A percentile compares a stretch with the other conserved stretches of the same genome.
These are phyloP conservation scores for Botrytis medusae DNA, from an alignment of 2,329 filamentous ascomycete species.

Conservation along the genomic window DNA sequence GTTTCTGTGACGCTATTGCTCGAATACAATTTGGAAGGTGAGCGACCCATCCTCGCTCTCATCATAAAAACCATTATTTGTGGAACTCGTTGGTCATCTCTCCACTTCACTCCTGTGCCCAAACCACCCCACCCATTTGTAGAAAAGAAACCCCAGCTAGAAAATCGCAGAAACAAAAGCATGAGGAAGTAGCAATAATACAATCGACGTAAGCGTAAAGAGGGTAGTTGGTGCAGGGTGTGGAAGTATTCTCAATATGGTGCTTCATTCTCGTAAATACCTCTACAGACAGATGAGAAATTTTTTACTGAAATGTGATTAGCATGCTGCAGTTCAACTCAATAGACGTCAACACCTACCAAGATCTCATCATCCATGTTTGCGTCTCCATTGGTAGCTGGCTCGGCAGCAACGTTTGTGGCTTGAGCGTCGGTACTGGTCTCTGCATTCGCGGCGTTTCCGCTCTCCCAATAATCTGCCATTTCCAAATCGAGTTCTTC, in stretches of 20 bases:
- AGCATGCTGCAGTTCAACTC: not conserved
- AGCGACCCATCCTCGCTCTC: conserved; percentile 13
- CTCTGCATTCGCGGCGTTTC: conserved; percentile 48
- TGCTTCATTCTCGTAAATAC: not conserved
- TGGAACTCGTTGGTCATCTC: conserved; percentile 3
- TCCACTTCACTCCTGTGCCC: conserved; percentile 1
- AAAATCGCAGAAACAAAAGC: conserved; percentile 15
- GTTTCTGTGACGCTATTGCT: conserved; percentile 11
- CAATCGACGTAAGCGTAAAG: conserved; percentile 19
- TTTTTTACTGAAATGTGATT: not conserved
- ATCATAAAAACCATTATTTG: conserved; percentile 19
- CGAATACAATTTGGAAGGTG: conserved; percentile 18
- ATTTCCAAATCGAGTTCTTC: conserved; percentile 98
- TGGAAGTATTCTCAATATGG: not conserved
- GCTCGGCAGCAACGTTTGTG: conserved; percentile 45
- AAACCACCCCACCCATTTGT: not conserved
- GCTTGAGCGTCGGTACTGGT: conserved; percentile 51
- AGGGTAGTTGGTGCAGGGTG: not conserved
- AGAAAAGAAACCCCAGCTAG: conserved; percentile 19
- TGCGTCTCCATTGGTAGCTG: conserved; percentile 50
- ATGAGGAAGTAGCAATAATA: conserved; percentile 22
- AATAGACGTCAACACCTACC: conserved; percentile 23
- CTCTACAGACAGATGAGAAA: not conserved
- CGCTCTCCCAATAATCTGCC: conserved; percentile 80
- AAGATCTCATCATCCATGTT: conserved; percentile 66